Conservation (phyloP, 257 asterid species). For the Penstemon eatonii region DNA sequence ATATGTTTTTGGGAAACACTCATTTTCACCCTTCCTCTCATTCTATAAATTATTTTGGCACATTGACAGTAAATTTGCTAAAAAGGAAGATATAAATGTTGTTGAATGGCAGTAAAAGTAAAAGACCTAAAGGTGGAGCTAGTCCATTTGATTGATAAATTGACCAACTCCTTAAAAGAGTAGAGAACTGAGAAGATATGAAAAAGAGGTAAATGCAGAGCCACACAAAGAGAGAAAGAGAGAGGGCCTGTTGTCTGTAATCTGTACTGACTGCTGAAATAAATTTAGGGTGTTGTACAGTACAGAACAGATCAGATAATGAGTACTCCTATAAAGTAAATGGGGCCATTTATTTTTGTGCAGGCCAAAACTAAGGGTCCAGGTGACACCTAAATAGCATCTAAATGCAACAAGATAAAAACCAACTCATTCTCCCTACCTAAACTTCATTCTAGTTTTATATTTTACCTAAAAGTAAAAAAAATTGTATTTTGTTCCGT, state of each 20-base stretch:
- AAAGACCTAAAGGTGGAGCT: neutral
- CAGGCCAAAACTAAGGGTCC: conserved; percentile 33
- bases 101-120: conserved; percentile 20
- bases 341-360: conserved; percentile 17
- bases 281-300: no score
- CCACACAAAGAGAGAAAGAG: conserved; percentile 22
- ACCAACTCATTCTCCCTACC: conserved; percentile 31
- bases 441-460: no score
- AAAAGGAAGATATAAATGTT: neutral
- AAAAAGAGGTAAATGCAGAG: conserved; percentile 14
- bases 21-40: no score
- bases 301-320: neutral
- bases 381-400: conserved; percentile 12
- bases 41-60: no score
- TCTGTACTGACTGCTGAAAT: no score
- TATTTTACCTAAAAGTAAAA: no score
- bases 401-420: conserved; percentile 30
- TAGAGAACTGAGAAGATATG: conserved; percentile 25
- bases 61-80: no score
- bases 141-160: conserved; percentile 10
- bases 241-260: neutral
- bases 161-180: conserved; percentile 25
- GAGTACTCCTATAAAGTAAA: neutral
- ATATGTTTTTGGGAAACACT: no score
- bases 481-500: no score